A percentile compares a stretch with the other conserved stretches of the same genome.
phyloP scores from a whole-genome alignment of 73 alveolate genomes.

The Paramecium bursaria region DNA sequence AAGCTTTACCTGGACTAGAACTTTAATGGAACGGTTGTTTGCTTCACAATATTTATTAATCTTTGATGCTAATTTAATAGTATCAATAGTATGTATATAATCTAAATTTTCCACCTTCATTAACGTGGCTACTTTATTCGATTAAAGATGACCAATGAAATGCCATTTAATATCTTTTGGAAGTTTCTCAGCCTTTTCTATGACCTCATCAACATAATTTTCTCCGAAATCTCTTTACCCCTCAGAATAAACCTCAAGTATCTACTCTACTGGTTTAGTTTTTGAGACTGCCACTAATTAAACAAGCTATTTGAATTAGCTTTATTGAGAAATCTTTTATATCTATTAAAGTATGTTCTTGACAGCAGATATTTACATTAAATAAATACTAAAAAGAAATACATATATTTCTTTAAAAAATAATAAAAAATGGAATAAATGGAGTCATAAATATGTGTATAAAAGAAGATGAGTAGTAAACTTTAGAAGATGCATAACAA shows the following conservation, averaged over 20 bases:
- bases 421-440: too few species aligned
- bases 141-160: conserved; percentile 94
- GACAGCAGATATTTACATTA: too few species aligned
- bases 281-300: conserved; percentile 83
- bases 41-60: conserved; percentile 84
- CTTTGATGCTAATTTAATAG: conserved; percentile 85
- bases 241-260: conserved; percentile 84
- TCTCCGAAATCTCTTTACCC: conserved; percentile 96
- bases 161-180: conserved; percentile 96
- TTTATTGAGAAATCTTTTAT: too few species aligned
- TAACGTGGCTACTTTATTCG: conserved; percentile 88
- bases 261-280: conserved; percentile 83
- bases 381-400: too few species aligned
- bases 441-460: too few species aligned
- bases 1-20: conserved; percentile 83
- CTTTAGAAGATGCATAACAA: too few species aligned
- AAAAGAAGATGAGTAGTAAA: too few species aligned
- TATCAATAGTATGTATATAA: conserved; percentile 87
- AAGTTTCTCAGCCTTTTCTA: conserved; percentile 79
- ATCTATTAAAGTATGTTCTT: too few species aligned
- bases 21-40: conserved; percentile 70
- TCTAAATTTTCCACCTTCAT: conserved; percentile 68
- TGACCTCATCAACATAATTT: conserved; percentile 91
- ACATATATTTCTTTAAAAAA: too few species aligned
- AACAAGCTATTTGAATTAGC: too few species aligned